Evolutionary conservation across 345 rosid genomes (phyloP).

Genomic region (Psidium guajava): DNA sequence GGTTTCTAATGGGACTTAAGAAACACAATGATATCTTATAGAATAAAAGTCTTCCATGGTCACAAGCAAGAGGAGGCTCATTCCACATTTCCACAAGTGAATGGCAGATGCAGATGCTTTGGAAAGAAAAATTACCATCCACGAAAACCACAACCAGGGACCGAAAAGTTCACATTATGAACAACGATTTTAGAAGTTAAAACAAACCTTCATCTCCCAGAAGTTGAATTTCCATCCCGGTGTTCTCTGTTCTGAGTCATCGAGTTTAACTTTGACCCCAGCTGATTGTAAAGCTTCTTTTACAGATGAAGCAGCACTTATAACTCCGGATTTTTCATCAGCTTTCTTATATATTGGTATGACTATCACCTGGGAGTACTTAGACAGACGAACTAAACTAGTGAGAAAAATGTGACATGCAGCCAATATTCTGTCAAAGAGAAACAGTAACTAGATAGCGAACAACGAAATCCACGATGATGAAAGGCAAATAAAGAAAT

Average conservation of each 20-base stretch:
- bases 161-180: neutral
- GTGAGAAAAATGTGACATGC: neutral
- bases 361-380: conserved; percentile 45
- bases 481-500: neutral
- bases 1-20: neutral
- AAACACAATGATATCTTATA: neutral
- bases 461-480: neutral
- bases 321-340: conserved; percentile 59
- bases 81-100: neutral
- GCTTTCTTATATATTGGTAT: conserved; percentile 89
- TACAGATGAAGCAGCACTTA: conserved; percentile 56
- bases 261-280: conserved; percentile 77
- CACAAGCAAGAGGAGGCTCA: neutral
- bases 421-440: neutral
- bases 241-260: conserved; percentile 71
- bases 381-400: neutral
- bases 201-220: conserved; percentile 91
- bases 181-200: neutral
- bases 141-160: neutral
- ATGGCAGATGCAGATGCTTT: neutral
- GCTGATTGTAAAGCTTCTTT: conserved; percentile 47
- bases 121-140: neutral
- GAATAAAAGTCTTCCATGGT: neutral
- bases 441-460: neutral
- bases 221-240: conserved; percentile 96